phyloP scores from a whole-genome alignment of 495 filamentous ascomycete genomes.

The Penicillium angulare region DNA sequence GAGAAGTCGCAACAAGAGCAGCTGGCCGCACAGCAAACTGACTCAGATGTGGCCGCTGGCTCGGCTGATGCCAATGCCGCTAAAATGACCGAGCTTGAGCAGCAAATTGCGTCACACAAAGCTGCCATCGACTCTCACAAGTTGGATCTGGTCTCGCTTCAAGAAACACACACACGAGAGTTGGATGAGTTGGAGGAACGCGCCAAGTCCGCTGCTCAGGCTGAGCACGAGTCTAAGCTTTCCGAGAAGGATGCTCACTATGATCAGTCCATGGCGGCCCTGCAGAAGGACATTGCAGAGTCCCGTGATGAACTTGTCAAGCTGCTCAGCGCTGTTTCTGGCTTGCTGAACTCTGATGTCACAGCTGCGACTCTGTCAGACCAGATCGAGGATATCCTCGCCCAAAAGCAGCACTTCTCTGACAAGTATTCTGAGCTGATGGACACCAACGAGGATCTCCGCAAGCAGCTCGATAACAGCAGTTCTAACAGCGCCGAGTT shows the following conservation, averaged over 20 bases:
- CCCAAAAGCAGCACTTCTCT: conserved; percentile 45
- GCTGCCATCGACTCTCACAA: conserved; percentile 51
- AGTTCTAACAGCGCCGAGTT: conserved; percentile 37
- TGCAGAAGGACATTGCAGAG: conserved; percentile 68
- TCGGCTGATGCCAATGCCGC: conserved; percentile 51
- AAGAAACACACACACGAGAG: conserved; percentile 45
- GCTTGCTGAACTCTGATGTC: conserved; percentile 50
- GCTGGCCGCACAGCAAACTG: conserved; percentile 43
- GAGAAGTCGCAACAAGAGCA: conserved; percentile 65
- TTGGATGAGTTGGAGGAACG: conserved; percentile 47
- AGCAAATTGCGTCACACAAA: conserved; percentile 54
- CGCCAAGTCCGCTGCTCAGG: conserved; percentile 37
- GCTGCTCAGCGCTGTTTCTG: conserved; percentile 50
- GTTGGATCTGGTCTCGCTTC: not conserved
- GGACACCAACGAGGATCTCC: conserved; percentile 40
- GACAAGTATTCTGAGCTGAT: conserved; percentile 46
- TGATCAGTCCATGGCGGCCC: conserved; percentile 54
- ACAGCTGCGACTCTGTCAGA: conserved; percentile 41
- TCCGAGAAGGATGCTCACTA: conserved; percentile 54
- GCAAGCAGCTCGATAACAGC: conserved; percentile 55
- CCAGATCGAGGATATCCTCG: conserved; percentile 48
- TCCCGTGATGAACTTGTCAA: conserved; percentile 68
- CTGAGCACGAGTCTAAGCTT: conserved; percentile 46
- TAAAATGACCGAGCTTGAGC: conserved; percentile 56
- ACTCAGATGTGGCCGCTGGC: conserved; percentile 25